A percentile compares a stretch with the other conserved stretches of the same genome.
These are phyloP conservation scores for Rhytidhysteron rufulum DNA, from an alignment of 2,329 filamentous ascomycete species.

Conservation along the genomic window DNA sequence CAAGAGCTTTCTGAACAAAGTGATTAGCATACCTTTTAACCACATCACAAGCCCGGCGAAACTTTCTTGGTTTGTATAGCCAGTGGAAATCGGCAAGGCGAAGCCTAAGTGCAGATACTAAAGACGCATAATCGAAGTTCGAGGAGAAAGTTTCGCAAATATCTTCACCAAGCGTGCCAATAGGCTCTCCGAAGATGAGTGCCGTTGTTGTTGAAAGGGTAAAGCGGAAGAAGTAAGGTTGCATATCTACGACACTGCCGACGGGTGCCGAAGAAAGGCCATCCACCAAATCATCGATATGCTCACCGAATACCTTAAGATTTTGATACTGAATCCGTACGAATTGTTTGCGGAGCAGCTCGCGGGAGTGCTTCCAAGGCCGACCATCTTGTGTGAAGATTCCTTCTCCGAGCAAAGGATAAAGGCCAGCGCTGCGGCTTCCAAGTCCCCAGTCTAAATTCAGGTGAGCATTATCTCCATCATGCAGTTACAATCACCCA, in stretches of 20 bases:
- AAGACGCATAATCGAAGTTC: conserved; percentile 15
- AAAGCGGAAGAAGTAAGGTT: conserved; percentile 36
- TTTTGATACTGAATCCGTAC: background rate
- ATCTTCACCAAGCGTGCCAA: conserved; percentile 9
- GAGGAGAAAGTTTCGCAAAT: conserved; percentile 22
- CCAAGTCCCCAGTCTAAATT: conserved; percentile 12
- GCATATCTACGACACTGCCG: conserved; percentile 4
- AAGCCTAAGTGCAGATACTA: conserved; percentile 7
- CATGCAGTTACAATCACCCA: background rate
- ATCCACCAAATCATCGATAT: background rate
- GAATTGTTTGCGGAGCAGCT: conserved; percentile 1
- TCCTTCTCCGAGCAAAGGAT: conserved; percentile 1
- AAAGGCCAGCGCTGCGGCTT: conserved; percentile 5
- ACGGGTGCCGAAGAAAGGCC: background rate
- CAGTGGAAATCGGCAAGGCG: conserved; percentile 37
- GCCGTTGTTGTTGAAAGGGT: conserved; percentile 66
- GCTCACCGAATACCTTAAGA: background rate
- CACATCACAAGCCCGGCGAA: conserved; percentile 1
- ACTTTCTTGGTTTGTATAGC: conserved; percentile 33
- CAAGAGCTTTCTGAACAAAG: conserved; percentile 22
- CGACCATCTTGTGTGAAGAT: conserved; percentile 5
- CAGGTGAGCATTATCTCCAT: background rate
- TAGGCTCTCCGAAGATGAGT: conserved; percentile 33
- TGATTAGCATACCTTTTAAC: conserved; percentile 13
- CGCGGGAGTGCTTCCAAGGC: conserved; percentile 2